A percentile compares a stretch with the other conserved stretches of the same genome.
Conservation (phyloP, 2,329 filamentous ascomycete species). For the Epichloe gansuensis region DNA sequence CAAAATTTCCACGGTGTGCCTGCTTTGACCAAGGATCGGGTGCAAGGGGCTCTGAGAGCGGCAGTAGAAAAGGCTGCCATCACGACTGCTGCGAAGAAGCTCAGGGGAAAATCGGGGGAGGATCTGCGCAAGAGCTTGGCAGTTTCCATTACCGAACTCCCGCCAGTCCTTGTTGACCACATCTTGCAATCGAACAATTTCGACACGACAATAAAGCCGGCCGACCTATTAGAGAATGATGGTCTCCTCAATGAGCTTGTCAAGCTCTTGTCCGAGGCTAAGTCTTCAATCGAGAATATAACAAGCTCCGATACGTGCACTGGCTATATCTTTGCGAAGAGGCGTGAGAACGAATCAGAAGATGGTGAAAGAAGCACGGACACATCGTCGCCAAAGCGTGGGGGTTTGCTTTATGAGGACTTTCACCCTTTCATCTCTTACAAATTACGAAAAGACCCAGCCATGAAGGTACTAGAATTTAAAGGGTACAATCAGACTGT, state of each 20-base stretch:
- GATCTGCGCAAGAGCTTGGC: constrained; percentile 69
- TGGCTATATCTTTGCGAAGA: constrained; percentile 80
- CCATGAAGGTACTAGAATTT: constrained; percentile 59
- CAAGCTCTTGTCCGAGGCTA: constrained; percentile 54
- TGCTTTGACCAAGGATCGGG: constrained; percentile 57
- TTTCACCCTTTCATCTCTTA: constrained; percentile 84
- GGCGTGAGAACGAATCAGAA: constrained; percentile 20
- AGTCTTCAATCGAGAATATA: constrained; percentile 51
- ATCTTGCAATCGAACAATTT: constrained; percentile 58
- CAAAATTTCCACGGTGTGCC: constrained; percentile 75
- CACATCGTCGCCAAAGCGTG: constrained; percentile 24
- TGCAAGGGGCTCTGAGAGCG: constrained; percentile 55
- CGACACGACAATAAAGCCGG: constrained; percentile 53
- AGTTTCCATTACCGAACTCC: constrained; percentile 74
- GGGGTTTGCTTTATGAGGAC: constrained; percentile 68
- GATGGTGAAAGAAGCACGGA: constrained; percentile 15
- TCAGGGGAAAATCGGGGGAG: constrained; percentile 61
- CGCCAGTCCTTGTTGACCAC: constrained; percentile 80
- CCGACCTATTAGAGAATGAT: constrained; percentile 57
- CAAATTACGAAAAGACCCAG: constrained; percentile 59
- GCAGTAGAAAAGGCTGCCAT: constrained; percentile 46
- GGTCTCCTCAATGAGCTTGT: constrained; percentile 53
- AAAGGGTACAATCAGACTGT: constrained; percentile 85
- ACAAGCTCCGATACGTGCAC: constrained; percentile 51
- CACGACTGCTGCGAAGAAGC: constrained; percentile 41